Evolutionary conservation across 768 basidiomycete genomes (phyloP), one percentile per base, ranked within the genome.

Genomic region (Boletales sp.): DNA sequence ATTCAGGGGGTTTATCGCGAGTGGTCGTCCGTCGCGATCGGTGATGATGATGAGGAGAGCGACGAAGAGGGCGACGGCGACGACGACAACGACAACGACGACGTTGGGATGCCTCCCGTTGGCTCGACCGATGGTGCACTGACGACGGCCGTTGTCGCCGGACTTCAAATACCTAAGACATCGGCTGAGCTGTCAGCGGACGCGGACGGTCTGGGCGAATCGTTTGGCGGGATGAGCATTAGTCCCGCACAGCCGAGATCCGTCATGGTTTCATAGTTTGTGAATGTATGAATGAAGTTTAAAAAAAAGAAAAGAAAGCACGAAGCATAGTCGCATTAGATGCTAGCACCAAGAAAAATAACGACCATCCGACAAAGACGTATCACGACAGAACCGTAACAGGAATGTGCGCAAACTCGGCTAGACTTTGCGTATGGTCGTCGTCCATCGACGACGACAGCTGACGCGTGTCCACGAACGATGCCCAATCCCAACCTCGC

Each of bases 1-100:
- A 87, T 99, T 47, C 83, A 90, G 46, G 76, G 74, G 9, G 80
- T 97, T 24, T 99, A 97, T 61, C 76, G 94, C 40, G 90, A 94
- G 52, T 99, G 95, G 95, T 74, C 83, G 15, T 73, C 82, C 30
- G 93, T 95, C 4, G 86, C 89, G 5, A 74, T 81, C 19, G 76
- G 72, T 8, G 81, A 83, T 15, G 86, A 84, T 8, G 86, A 83
- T n/a, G n/a, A n/a, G 0, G 86, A 86, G 0, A 86, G 84, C 0
- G 85, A 86, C 0, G 84, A 86, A 0, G 82, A 82, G 17, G 17
- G 18, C 37, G 17, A 38, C 5, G 35, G 15, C 8, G 35, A 13
- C 31, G 31, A 32, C 31, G 31, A 32, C 31, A n/a, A n/a, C n/a
- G n/a, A n/a, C n/a, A n/a, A n/a, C n/a, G n/a, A n/a, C n/a, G n/a